A percentile compares a stretch with the other conserved stretches of the same genome.
Evolutionary conservation across 306 rosid species (phyloP).

Genomic region (Fragaria ananassa): DNA sequence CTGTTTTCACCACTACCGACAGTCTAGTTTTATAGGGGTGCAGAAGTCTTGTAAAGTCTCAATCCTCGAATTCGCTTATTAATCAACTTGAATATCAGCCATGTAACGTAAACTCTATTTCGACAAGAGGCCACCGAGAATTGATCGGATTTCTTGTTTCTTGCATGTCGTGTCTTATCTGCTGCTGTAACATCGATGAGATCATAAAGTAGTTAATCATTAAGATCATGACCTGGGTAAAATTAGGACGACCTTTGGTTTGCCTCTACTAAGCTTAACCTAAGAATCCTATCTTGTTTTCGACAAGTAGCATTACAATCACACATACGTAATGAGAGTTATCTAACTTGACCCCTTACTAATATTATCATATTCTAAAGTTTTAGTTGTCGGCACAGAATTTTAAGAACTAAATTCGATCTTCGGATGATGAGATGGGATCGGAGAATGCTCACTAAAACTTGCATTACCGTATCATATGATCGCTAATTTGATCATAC

Average conservation of each 20-base stretch:
- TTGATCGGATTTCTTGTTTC: constrained; percentile 2
- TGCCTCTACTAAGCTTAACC: constrained; percentile 26
- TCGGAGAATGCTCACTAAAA: background rate
- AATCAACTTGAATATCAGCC: constrained; percentile 15
- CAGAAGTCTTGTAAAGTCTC: constrained; percentile 13
- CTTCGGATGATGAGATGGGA: background rate
- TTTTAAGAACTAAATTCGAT: background rate
- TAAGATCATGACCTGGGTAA: constrained; percentile 6
- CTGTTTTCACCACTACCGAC: constrained; percentile 20
- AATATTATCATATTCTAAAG: background rate
- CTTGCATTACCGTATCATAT: background rate
- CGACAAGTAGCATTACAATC: constrained; percentile 14
- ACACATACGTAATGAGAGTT: constrained; percentile 21
- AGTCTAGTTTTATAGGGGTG: constrained; percentile 26
- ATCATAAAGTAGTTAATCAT: constrained; percentile 22
- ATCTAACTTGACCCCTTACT: background rate
- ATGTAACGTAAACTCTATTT: background rate
- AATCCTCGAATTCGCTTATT: constrained; percentile 57
- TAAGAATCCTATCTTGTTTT: constrained; percentile 14
- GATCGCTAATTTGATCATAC: background rate
- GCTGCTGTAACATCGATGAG: constrained; percentile 9
- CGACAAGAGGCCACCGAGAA: background rate
- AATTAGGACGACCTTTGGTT: background rate
- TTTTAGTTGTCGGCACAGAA: background rate
- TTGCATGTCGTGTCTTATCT: constrained; percentile 9